These are phyloP conservation scores for Parafenestella ontariensis DNA, from an alignment of 2,329 filamentous ascomycete species.

Conservation along the genomic window DNA sequence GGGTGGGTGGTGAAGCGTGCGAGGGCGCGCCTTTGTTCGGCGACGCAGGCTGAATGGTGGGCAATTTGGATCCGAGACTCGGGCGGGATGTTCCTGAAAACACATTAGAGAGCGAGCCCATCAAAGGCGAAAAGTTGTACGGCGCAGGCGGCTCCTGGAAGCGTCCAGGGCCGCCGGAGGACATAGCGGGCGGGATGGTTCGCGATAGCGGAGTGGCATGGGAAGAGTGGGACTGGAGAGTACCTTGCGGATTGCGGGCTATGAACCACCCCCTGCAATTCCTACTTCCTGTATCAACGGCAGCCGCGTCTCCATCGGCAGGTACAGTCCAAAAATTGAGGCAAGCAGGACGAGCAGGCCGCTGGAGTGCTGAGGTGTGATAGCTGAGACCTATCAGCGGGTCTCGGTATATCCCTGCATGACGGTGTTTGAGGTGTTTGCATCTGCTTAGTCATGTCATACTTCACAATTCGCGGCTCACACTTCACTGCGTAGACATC, in stretches of 20 bases:
- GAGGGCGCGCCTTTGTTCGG: slow-evolving; percentile 39
- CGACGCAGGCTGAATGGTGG: slow-evolving; percentile 37
- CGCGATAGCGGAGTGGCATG: slow-evolving; percentile 29
- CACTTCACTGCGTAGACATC: background rate
- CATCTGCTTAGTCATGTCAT: slow-evolving; percentile 7
- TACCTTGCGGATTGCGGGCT: slow-evolving; percentile 29
- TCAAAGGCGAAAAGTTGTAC: slow-evolving; percentile 11
- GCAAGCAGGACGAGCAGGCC: slow-evolving; percentile 19
- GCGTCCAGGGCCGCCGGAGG: slow-evolving; percentile 21
- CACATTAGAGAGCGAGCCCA: slow-evolving; percentile 31
- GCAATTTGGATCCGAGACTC: slow-evolving; percentile 20
- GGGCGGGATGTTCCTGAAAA: slow-evolving; percentile 25
- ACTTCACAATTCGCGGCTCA: background rate
- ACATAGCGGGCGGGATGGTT: slow-evolving; percentile 25
- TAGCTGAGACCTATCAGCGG: slow-evolving; percentile 13
- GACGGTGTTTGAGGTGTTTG: slow-evolving; percentile 18
- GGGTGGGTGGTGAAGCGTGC: slow-evolving; percentile 20
- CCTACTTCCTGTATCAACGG: slow-evolving; percentile 41
- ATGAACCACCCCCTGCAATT: slow-evolving; percentile 42
- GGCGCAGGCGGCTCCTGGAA: slow-evolving; percentile 17
- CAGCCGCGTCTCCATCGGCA: slow-evolving; percentile 47
- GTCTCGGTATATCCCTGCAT: slow-evolving; percentile 15
- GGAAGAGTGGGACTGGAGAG: slow-evolving; percentile 20
- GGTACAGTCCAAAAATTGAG: slow-evolving; percentile 28
- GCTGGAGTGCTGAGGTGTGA: slow-evolving; percentile 21